phyloP scores from a whole-genome alignment of 441 rosid species.

The Theobroma grandiflorum region DNA sequence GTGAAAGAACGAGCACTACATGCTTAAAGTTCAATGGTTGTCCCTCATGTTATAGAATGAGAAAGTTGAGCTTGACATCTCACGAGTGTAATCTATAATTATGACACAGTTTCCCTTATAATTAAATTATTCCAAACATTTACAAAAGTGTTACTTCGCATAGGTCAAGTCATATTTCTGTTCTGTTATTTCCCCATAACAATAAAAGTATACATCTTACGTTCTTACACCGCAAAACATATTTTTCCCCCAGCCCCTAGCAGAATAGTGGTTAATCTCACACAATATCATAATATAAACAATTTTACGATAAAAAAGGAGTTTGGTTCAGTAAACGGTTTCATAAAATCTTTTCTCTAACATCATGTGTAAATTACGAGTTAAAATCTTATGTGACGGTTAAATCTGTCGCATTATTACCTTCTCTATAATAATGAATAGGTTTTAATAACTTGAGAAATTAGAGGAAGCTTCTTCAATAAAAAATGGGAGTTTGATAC shows the following conservation, averaged over 20 bases:
- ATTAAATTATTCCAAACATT: too few species aligned
- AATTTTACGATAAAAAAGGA: background rate
- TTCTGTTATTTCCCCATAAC: too few species aligned
- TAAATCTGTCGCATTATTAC: background rate
- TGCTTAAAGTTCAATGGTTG: too few species aligned
- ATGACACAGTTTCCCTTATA: too few species aligned
- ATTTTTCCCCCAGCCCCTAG: too few species aligned
- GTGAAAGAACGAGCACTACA: too few species aligned
- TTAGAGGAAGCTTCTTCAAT: too few species aligned
- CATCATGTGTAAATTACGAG: background rate
- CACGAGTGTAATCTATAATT: background rate
- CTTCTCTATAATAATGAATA: background rate
- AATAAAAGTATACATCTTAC: too few species aligned
- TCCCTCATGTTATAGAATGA: too few species aligned
- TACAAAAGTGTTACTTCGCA: too few species aligned
- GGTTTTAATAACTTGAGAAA: background rate
- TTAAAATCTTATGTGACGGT: background rate
- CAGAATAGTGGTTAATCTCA: background rate
- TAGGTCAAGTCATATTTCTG: too few species aligned
- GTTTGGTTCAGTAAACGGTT: conserved; percentile 7
- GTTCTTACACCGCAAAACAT: too few species aligned
- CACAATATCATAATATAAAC: background rate
- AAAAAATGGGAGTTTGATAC: background rate
- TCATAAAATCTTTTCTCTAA: background rate
- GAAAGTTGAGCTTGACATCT: background rate